These are phyloP conservation scores for Mycena amicta DNA, from an alignment of 768 basidiomycete genomes.

Conservation along the genomic window DNA sequence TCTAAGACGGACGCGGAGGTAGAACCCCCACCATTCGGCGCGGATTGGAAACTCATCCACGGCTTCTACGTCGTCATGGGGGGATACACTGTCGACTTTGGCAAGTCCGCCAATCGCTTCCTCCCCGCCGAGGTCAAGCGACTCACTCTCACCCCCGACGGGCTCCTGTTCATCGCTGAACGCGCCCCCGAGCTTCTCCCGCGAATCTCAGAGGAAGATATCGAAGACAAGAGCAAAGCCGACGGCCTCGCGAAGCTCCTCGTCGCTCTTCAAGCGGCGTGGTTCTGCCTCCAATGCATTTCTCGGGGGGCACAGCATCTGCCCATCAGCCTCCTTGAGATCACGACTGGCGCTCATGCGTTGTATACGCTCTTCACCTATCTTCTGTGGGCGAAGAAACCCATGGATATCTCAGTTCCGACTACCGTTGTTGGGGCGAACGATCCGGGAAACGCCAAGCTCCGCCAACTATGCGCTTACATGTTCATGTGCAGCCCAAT, in stretches of 20 bases:
- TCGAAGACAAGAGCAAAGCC: conserved; percentile 30
- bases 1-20: neutral
- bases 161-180: neutral
- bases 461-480: neutral
- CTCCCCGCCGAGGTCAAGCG: neutral
- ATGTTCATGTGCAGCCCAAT: conserved; percentile 8
- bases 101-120: neutral
- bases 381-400: conserved; percentile 1
- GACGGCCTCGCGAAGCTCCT: conserved; percentile 25
- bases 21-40: neutral
- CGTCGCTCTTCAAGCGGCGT: conserved; percentile 24
- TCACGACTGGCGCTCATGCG: conserved; percentile 33
- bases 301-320: conserved; percentile 26
- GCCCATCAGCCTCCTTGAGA: conserved; percentile 32
- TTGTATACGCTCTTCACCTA: too few species aligned
- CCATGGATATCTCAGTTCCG: conserved; percentile 1
- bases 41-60: conserved; percentile 6
- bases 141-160: conserved; percentile 6
- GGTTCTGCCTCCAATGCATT: conserved; percentile 34
- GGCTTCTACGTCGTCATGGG: conserved; percentile 8
- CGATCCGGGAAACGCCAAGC: neutral
- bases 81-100: neutral
- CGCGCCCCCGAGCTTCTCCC: conserved; percentile 1
- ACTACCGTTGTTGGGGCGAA: neutral
- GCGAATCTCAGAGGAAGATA: conserved; percentile 14